Evolutionary conservation across 495 filamentous ascomycete species (phyloP).

Genomic region (Aspergillus carlsbadensis): DNA sequence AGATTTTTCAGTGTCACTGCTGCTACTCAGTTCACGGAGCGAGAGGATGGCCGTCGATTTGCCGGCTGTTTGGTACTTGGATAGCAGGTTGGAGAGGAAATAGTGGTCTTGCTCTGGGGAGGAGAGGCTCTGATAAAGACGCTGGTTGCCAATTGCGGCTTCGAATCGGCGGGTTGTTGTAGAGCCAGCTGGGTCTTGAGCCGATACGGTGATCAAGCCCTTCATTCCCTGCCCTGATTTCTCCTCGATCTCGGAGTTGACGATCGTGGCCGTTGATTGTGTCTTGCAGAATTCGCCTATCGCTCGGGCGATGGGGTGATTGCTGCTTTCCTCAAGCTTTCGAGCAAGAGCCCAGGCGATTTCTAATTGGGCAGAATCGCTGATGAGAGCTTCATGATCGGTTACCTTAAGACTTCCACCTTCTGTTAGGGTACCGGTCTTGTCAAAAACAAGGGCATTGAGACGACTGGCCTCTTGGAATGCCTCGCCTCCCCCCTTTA

Average conservation of each 20-base stretch:
- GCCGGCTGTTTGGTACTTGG: conserved; percentile 66
- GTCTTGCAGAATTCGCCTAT: conserved; percentile 65
- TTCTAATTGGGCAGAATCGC: conserved; percentile 32
- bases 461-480: conserved; percentile 90
- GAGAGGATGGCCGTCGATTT: conserved; percentile 75
- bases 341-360: conserved; percentile 56
- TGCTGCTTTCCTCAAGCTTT: conserved; percentile 76
- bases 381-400: conserved; percentile 59
- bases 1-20: conserved; percentile 8
- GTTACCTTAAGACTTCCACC: conserved; percentile 80
- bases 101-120: conserved; percentile 24
- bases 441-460: conserved; percentile 91
- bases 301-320: conserved; percentile 83
- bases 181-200: conserved; percentile 8
- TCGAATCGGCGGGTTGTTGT: conserved; percentile 42
- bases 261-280: conserved; percentile 28
- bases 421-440: conserved; percentile 88
- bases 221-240: conserved; percentile 79
- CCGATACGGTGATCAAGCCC: conserved; percentile 58
- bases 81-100: conserved; percentile 47
- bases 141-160: conserved; percentile 82
- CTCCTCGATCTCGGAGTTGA: conserved; percentile 61
- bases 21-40: conserved; percentile 30
- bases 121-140: conserved; percentile 53
- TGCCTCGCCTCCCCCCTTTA: conserved; percentile 93